These are phyloP conservation scores for Axilococcus clingmanii DNA, from an alignment of 139 green algal genomes.

Conservation along the genomic window DNA sequence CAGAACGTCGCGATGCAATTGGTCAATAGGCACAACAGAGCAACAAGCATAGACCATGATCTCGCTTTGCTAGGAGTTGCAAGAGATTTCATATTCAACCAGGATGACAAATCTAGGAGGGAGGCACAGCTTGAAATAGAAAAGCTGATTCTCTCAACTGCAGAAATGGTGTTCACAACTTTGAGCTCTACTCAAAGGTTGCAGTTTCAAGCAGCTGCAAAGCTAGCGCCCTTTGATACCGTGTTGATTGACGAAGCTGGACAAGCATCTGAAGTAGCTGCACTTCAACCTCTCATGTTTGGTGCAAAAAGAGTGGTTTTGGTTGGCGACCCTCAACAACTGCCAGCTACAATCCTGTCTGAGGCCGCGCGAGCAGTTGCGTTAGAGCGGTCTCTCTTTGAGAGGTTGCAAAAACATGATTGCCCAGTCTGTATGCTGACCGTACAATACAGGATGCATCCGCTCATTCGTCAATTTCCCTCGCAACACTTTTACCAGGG, in stretches of 20 bases:
- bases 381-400: conserved; percentile 77
- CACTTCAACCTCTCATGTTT: conserved; percentile 74
- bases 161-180: conserved; percentile 83
- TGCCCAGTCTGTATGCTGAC: conserved; percentile 43
- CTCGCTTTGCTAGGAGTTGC: conserved; percentile 29
- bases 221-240: conserved; percentile 17
- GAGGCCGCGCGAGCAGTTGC: conserved; percentile 35
- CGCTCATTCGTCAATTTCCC: conserved; percentile 74
- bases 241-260: conserved; percentile 93
- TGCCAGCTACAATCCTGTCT: conserved; percentile 83
- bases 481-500: conserved; percentile 73
- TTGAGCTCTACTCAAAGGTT: conserved; percentile 57
- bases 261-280: conserved; percentile 73
- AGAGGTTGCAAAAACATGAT: conserved; percentile 52
- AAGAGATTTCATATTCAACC: conserved; percentile 14
- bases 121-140: conserved; percentile 33
- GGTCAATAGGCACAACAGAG: conserved; percentile 14
- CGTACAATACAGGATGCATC: conserved; percentile 91
- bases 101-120: conserved; percentile 18
- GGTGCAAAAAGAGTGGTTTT: conserved; percentile 56
- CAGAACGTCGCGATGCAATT: conserved; percentile 2
- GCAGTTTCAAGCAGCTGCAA: conserved; percentile 16
- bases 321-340: conserved; percentile 89
- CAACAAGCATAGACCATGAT: conserved; percentile 1
- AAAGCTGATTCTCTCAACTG: conserved; percentile 35